Evolutionary conservation across 306 rosid species (phyloP), one percentile per base, ranked within the genome.

Genomic region (Gillenia trifoliata): DNA sequence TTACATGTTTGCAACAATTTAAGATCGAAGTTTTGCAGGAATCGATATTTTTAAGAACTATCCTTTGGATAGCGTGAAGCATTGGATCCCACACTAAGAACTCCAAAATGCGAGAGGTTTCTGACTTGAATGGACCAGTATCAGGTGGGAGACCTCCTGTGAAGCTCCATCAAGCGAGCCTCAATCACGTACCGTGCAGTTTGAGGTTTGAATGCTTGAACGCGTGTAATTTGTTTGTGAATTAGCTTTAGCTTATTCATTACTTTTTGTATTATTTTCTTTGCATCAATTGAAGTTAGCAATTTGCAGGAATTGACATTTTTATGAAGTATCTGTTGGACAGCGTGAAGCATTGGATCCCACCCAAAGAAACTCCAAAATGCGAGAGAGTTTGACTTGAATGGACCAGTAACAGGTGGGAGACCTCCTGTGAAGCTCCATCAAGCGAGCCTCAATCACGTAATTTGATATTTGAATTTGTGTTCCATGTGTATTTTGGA

Each of bases 91-190:
- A 75, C 83, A 74, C 7, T 69, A 73, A 57, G 99, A 89, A 89
- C 95, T 94, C 97, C 99, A 92, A 94, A 86, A 94, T 94, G 96
- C 96, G 6, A 5, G 93, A 85, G 92, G 99, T 25, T 73, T 69
- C 29, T 49, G 52, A 76, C 96, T 89, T 92, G 99, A 78, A 66
- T 85, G 97, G 91, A 91, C 78, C 70, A 91, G 97, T 91, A 94
- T 56, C 97, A 88, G 97, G 97, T 28, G 96, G 98, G 98, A 47
- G 97, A 91, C 97, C 96, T 79, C 97, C 97, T 94, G 98, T 70
- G 98, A 91, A 94, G 97, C 95, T 87, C 94, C 96, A 62, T 90
- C 96, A 91, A 80, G 96, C 33, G 55, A 80, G 89, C 94, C 98
- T 88, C 93, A 33, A 60, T 88, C 96, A 91, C 97, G 88, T 87